A percentile compares a stretch with the other conserved stretches of the same genome.
These are phyloP conservation scores for Lomentospora prolificans DNA, from an alignment of 2,329 filamentous ascomycete species.

Conservation along the genomic window DNA sequence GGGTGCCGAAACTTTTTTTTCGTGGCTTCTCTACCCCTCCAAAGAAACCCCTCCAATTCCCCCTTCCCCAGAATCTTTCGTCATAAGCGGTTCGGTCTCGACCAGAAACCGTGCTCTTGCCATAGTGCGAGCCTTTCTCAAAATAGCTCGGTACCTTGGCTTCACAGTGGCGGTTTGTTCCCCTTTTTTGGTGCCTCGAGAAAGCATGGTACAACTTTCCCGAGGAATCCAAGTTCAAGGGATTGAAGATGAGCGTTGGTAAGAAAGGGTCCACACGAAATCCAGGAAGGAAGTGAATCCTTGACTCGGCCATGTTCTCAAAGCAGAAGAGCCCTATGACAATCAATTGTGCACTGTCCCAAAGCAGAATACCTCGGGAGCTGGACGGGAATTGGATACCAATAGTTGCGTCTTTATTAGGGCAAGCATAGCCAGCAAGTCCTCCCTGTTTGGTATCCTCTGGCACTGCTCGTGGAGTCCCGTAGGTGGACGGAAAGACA, in stretches of 20 bases:
- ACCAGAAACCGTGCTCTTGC: too few relatives aligned
- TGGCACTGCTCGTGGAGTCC: not conserved
- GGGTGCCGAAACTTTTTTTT: too few relatives aligned
- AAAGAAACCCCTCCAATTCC: not conserved
- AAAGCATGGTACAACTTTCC: not conserved
- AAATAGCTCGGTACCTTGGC: slow-evolving; percentile 1
- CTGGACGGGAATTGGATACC: not conserved
- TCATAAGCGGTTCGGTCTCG: not conserved
- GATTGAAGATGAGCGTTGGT: too few relatives aligned
- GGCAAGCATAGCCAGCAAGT: not conserved
- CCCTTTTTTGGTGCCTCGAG: not conserved
- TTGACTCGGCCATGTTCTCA: not conserved
- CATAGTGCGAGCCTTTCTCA: not conserved
- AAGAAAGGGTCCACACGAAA: not conserved
- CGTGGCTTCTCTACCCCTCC: not conserved
- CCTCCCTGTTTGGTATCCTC: not conserved
- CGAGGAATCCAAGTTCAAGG: too few relatives aligned
- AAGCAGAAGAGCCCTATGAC: not conserved
- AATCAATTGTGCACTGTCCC: not conserved
- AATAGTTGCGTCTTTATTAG: not conserved
- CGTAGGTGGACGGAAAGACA: not conserved
- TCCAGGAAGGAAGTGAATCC: not conserved
- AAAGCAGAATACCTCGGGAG: not conserved
- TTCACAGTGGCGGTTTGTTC: not conserved
- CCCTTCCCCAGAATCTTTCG: not conserved